Percentiles rank a stretch among this genome's conserved stretches.
phyloP scores from a whole-genome alignment of 1,139 yeast genomes.

The Suhomyces bokatorum region DNA sequence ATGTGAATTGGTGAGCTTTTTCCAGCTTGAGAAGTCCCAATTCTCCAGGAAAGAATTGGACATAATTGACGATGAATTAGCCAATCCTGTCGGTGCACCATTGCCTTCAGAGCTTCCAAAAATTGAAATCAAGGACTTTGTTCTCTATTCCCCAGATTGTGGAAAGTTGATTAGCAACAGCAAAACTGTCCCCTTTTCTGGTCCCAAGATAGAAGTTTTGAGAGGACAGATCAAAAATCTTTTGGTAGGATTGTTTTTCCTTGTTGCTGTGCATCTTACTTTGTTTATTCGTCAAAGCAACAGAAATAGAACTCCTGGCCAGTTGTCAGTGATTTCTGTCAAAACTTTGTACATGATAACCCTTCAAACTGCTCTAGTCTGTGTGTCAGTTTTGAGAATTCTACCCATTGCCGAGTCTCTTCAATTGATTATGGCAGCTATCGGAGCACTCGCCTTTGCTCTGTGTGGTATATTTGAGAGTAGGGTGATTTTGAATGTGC shows the following conservation, averaged over 20 bases:
- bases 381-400: conserved; percentile 60
- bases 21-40: conserved; percentile 66
- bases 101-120: conserved; percentile 54
- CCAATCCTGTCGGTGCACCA: conserved; percentile 75
- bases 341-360: conserved; percentile 57
- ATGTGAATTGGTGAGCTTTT: conserved; percentile 72
- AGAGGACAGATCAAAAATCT: conserved; percentile 44
- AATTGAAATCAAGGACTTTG: conserved; percentile 52
- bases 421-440: conserved; percentile 66
- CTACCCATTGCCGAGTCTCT: conserved; percentile 57
- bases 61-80: conserved; percentile 69
- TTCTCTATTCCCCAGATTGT: conserved; percentile 88
- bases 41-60: conserved; percentile 53
- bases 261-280: conserved; percentile 39
- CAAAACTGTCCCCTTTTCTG: conserved; percentile 37
- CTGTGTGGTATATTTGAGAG: conserved; percentile 76
- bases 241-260: conserved; percentile 46
- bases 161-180: conserved; percentile 54
- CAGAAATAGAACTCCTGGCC: conserved; percentile 74
- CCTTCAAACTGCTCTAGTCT: conserved; percentile 72
- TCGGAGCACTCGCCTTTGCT: conserved; percentile 69
- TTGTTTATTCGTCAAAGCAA: conserved; percentile 62
- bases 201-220: conserved; percentile 56
- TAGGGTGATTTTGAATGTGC: conserved; percentile 69
- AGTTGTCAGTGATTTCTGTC: conserved; percentile 46